Base-by-base conservation (phyloP, 805 yeast genomes). In the Blastobotrys mokoenaii region DNA sequence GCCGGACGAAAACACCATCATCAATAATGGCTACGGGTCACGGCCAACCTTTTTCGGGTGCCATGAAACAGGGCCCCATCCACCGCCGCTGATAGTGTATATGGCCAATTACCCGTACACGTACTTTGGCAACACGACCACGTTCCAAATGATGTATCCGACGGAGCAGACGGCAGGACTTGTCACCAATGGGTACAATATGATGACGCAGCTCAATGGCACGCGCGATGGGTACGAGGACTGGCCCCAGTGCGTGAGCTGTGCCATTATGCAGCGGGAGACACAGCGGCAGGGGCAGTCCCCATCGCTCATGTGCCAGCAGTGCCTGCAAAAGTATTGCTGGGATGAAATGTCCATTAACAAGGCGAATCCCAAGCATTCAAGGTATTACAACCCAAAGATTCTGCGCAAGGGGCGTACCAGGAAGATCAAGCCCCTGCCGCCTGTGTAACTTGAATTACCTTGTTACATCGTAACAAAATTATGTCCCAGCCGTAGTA, bases 11-110 rank as follows among this genome's bases (percentile, higher is more conserved):
- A 25, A 27, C 8, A 38, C 41, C 2, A 20, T 47, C 38, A 40
- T 48, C 7, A 52, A 50, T 17, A 11, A 16, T n/a, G 56, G 55
- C 2, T 37, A 50, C 7, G 39, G 47, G 22, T 25, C 30, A 79
- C 59, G 70, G 47, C 96, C 96, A 11, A 68, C 80, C 0, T 86
- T 87, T 63, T 83, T 88, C 58, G 96, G 97, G 3, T 89, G 96
- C 64, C 69, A 80, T 57, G 68, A 78, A 6, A 51, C 62, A 2
- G 79, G 80, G 56, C 61, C 61, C n/a, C 8, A 18, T 7, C 10
- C 15, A 3, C 90, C 90, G 22, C 96, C 96, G 1, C 68, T 87
- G 47, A 70, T 87, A 33, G 77, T 86, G 12, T 86, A 84, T 61
- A 71, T 78, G 47, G 89, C 90, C 34, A 87, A 87, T 62, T 64